These are phyloP conservation scores for Trichosporon asahii DNA, from an alignment of 1,284 basidiomycete species.

Conservation along the genomic window DNA sequence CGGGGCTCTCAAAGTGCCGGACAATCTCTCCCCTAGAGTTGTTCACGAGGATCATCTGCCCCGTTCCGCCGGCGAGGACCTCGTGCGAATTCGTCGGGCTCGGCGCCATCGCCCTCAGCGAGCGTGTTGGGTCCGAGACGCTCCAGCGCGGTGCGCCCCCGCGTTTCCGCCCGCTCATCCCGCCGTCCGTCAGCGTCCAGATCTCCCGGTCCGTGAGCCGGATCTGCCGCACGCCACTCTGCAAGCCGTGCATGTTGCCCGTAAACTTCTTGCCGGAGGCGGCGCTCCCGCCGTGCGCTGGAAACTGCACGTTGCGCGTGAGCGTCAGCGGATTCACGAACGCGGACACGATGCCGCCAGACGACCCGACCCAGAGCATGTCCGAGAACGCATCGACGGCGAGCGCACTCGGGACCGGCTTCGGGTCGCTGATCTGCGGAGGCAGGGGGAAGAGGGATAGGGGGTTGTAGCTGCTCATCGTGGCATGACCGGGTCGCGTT, in stretches of 20 bases:
- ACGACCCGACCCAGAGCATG: constrained; percentile 79
- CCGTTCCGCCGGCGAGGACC: constrained; percentile 61
- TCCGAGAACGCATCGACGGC: constrained; percentile 88
- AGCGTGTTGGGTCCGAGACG: constrained; percentile 45
- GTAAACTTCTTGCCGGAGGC: constrained; percentile 54
- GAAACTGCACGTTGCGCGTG: constrained; percentile 66
- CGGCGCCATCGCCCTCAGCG: constrained; percentile 48
- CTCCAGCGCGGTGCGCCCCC: constrained; percentile 51
- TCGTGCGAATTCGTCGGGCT: constrained; percentile 55
- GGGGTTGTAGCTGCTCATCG: constrained; percentile 40
- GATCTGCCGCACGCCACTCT: constrained; percentile 62
- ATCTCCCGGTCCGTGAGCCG: constrained; percentile 71
- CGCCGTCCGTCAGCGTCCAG: constrained; percentile 52
- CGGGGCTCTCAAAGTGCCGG: constrained; percentile 51
- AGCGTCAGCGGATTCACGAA: constrained; percentile 61
- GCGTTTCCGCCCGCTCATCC: constrained; percentile 46
- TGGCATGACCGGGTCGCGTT: constrained; percentile 16
- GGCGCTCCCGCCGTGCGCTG: constrained; percentile 50
- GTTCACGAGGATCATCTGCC: constrained; percentile 67
- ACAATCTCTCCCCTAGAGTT: constrained; percentile 67
- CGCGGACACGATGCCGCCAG: constrained; percentile 68
- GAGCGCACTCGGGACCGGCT: constrained; percentile 59
- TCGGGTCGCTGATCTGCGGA: constrained; percentile 37
- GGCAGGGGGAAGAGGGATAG: constrained; percentile 50
- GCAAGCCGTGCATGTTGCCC: constrained; percentile 18